Base-by-base conservation (phyloP, 805 yeast species). In the Saccharomyces cerevisiae region DNA sequence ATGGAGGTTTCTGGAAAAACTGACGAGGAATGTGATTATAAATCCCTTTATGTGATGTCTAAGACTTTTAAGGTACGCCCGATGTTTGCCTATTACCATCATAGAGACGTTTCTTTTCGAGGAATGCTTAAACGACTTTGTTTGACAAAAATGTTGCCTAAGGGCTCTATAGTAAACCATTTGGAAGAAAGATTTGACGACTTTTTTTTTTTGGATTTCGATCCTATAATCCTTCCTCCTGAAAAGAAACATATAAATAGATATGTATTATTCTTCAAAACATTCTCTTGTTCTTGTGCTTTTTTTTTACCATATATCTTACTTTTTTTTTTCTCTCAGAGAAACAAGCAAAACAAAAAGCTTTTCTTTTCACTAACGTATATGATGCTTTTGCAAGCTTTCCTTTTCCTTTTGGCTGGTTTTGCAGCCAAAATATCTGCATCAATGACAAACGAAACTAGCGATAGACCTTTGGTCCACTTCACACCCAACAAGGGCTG, bases 401-500 rank as follows among this genome's bases (percentile, higher is more conserved):
- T 36, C 43, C 17, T 36, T n/a, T 17, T 36, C 24, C 43, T 36
- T 36, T 36, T 36, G 43, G 22, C 43, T 17, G 24, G 43, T 36
- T 36, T 36, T 6, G 43, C 43, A 17, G 43, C 43, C 8, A 36
- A 36, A 17, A 17, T 36, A 36, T 36, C 43, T 6, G 43, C 43
- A 6, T 17, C 3, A 17, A 36, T 36, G 43, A 36, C 43, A 46
- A 36, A 36, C 43, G 43, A 36, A 36, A 36, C 43, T 3, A 36
- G 43, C 4, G 43, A 56, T 22, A 58, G 61, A 41, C 64, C 66
- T 4, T 50, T 59, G 26, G 48, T 64, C 32, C 77, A 74, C 56
- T 67, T 62, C 46, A 61, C 76, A 2, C 76, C 78, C 1, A 54
- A 59, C 6, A 48, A 52, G 6, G 73, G 73, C 5, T 74, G 75